Evolutionary conservation across 2,329 filamentous ascomycete genomes (phyloP), one percentile per base, ranked within the genome.

Genomic region (Xylaria multiplex): DNA sequence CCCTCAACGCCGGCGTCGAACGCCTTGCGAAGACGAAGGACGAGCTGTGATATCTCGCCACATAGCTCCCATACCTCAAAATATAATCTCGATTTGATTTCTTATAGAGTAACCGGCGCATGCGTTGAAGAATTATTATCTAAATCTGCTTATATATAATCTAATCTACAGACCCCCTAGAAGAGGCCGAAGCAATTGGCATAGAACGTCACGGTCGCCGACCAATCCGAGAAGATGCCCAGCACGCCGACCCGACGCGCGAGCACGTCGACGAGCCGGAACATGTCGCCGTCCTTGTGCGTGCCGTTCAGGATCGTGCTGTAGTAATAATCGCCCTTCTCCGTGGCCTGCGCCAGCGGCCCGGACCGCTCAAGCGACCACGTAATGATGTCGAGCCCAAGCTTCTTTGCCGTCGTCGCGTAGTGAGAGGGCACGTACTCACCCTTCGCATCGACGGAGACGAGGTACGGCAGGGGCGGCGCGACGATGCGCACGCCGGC

Each of bases 361-460:
- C 87, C 87, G 0, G 86, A 89, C 35, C 90, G 84, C 78, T 93
- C 90, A 52, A 91, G 83, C 7, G 84, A 87, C 90, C 90, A 93
- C 0, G 88, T 85, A 48, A 92, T 84, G 66, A 92, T 86, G 55
- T 89, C 83, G 49, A 92, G 79, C 0, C 87, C 88, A 6, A 88
- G 83, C 69, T 84, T 80, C 74, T 87, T 88, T 22, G 88, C 89
- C 54, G 82, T 82, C 50, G 78, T 79, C 4, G 90, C 90, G 70
- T 92, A 93, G 45, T 79, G 79, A 50, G 86, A 90, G 4, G 90
- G 87, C 6, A 90, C 82, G 46, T 91, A 88, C 69, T 83, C 82
- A 66, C 83, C 82, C 4, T 82, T 78, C 27, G 81, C 78, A 35
- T 80, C 79, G 30, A 84, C 77, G 0, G 83, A 79, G 11, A 91